Evolutionary conservation across 2,329 filamentous ascomycete genomes (phyloP), one percentile per base, ranked within the genome.

Genomic region (Fusarium tjaetaba): DNA sequence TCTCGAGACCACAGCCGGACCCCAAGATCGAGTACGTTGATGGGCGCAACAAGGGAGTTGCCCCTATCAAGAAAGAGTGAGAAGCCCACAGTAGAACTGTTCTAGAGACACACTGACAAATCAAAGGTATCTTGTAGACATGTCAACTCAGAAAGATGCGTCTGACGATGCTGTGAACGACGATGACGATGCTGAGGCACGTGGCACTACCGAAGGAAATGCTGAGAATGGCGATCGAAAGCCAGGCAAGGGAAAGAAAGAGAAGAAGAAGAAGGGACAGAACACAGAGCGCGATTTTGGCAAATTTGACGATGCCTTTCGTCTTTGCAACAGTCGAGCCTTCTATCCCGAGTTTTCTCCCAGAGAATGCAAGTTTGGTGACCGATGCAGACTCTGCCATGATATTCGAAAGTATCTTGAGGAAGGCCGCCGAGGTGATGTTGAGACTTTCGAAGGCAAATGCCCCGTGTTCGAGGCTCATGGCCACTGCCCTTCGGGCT

Each of bases 231-330:
- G 91, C 78, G 88, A 88, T 62, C 88, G 90, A 62, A 90, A 91
- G 48, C 72, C 60, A 14, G 65, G 74, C 11, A 78, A 80, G 71
- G 81, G 77, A 38, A 84, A 80, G 58, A 84, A 84, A 74, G 81
- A 81, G 48, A 85, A 81, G 63, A 86, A 86, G 74, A 90, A 88
- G 79, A 85, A 84, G 74, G 85, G 85, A 18, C 95, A 97, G 82
- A 98, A 98, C 82, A 95, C 92, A 73, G 90, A 90, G 74, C 92
- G 96, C 65, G 89, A 89, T 48, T 98, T 96, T 80, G 95, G 95
- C 57, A 90, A 87, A 72, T 96, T 94, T 46, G 88, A 90, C 69
- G 96, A 98, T 80, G 89, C 89, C 36, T 87, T 95, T 62, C 89
- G 89, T 45, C 88, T 98, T 14, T 98, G 96, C 83, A 90, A 91